Conservation (phyloP, 1,139 yeast genomes). For the Candida glucosophila region DNA sequence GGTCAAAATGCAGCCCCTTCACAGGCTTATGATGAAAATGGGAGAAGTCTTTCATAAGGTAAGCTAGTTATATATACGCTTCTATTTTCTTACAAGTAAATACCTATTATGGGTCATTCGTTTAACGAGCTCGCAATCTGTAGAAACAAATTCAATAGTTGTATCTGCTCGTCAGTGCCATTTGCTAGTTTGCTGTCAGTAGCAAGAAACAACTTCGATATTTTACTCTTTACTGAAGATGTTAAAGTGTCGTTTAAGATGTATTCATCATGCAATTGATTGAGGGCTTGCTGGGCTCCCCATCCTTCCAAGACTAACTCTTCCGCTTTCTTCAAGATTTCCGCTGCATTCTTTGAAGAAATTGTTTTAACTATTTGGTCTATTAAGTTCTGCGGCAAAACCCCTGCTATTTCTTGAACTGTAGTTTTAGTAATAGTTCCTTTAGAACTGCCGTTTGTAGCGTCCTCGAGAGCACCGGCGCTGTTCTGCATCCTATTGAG, state of each 20-base stretch:
- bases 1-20: too few relatives aligned
- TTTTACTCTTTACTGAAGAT: slow-evolving; percentile 51
- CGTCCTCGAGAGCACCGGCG: slow-evolving; percentile 19
- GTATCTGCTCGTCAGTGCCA: slow-evolving; percentile 90
- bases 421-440: slow-evolving; percentile 30
- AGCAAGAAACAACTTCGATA: slow-evolving; percentile 60
- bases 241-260: slow-evolving; percentile 49
- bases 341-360: slow-evolving; percentile 23
- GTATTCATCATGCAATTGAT: slow-evolving; percentile 71
- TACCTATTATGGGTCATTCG: too few relatives aligned
- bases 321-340: slow-evolving; percentile 41
- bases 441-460: slow-evolving; percentile 8
- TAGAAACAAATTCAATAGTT: slow-evolving; percentile 60
- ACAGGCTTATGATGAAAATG: too few relatives aligned
- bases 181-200: slow-evolving; percentile 69
- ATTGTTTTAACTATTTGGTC: slow-evolving; percentile 31
- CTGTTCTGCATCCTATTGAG: slow-evolving; percentile 25
- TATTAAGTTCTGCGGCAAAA: slow-evolving; percentile 54
- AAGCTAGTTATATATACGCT: too few relatives aligned
- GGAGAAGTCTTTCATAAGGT: too few relatives aligned
- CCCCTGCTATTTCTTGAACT: slow-evolving; percentile 77
- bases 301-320: slow-evolving; percentile 68
- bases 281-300: slow-evolving; percentile 74
- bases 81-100: too few relatives aligned
- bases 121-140: slow-evolving; percentile 40